phyloP scores from a whole-genome alignment of 495 filamentous ascomycete species.

The Xylaria grammica region DNA sequence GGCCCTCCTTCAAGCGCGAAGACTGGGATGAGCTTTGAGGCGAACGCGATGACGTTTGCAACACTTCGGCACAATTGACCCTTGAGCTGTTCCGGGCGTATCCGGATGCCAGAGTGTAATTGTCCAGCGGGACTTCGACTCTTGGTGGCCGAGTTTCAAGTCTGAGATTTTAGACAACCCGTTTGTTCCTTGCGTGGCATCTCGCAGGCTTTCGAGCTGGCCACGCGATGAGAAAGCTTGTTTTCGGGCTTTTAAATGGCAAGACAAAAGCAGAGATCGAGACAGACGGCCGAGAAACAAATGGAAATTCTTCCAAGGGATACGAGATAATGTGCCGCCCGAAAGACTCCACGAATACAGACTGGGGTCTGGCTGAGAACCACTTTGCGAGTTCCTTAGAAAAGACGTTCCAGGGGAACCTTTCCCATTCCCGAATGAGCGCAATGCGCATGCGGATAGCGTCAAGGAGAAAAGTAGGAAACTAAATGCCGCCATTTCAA shows the following conservation, averaged over 20 bases:
- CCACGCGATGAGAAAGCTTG: not conserved
- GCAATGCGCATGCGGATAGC: no score
- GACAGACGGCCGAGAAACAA: not conserved
- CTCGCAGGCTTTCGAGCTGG: not conserved
- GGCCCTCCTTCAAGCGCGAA: slow-evolving; percentile 17
- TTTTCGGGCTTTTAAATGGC: not conserved
- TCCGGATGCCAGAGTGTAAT: slow-evolving; percentile 69
- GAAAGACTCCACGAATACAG: slow-evolving; percentile 47
- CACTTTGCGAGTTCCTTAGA: slow-evolving; percentile 51
- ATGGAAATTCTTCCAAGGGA: slow-evolving; percentile 8
- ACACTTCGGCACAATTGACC: slow-evolving; percentile 48
- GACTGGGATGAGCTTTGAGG: slow-evolving; percentile 53
- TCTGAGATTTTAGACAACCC: slow-evolving; percentile 16
- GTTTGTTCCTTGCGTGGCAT: slow-evolving; percentile 1
- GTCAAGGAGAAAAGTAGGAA: no score
- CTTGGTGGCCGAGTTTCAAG: slow-evolving; percentile 43
- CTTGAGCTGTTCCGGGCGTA: slow-evolving; percentile 68
- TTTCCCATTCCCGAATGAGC: slow-evolving; percentile 50
- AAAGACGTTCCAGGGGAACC: slow-evolving; percentile 43
- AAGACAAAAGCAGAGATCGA: not conserved
- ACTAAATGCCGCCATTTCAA: no score
- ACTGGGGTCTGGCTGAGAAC: slow-evolving; percentile 52
- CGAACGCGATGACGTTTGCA: slow-evolving; percentile 30
- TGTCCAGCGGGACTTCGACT: slow-evolving; percentile 56
- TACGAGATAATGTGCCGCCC: slow-evolving; percentile 27